Base-by-base conservation (phyloP, 305 asterid genomes). In the Petunia hybrid region DNA sequence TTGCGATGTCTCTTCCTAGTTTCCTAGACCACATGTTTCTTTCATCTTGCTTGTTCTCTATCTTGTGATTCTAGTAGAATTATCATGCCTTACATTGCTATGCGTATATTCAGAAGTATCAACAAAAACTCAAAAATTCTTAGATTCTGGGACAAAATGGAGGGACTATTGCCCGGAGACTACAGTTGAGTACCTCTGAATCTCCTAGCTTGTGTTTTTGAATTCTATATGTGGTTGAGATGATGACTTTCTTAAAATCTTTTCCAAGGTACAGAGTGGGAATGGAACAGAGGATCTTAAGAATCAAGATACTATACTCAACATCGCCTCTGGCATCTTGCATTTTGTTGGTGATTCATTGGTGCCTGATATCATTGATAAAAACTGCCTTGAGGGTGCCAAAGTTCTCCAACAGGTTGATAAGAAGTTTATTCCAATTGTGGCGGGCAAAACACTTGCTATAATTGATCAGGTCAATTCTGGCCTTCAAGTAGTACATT, bases 341-440 rank as follows among this genome's bases (percentile, higher is more conserved):
- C 90, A 89, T 85, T 87, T 87, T 84, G 84, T 90, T 76, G 89
- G 93, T 43, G 92, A 89, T 80, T 86, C 91, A 78, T 76, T 96
- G 85, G 85, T 93, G 84, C 98, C 99, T 77, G 89, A 87, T 84
- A 90, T 91, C 82, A 93, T 96, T 66, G 95, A 87, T 84, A 91
- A 90, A 91, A 89, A 84, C 65, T 90, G 90, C 88, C 91, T 96
- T 85, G 91, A 89, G 83, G 84, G 87, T 82, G 95, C 97, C 84
- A 88, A 86, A 86, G 97, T 96, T 88, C 99, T 96, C 81, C 89
- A 82, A 80, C 99, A 94, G 88, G 95, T 96, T 80, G 98, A 96
- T 85, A 92, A 92, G 92, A 96, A 96, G 89, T 96, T 90, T 89
- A 96, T 94, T 86, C 95, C 98, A 16, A 90, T 94, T 68, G 94